Conservation (phyloP, 805 yeast species). For the Kuraishia floccosa region DNA sequence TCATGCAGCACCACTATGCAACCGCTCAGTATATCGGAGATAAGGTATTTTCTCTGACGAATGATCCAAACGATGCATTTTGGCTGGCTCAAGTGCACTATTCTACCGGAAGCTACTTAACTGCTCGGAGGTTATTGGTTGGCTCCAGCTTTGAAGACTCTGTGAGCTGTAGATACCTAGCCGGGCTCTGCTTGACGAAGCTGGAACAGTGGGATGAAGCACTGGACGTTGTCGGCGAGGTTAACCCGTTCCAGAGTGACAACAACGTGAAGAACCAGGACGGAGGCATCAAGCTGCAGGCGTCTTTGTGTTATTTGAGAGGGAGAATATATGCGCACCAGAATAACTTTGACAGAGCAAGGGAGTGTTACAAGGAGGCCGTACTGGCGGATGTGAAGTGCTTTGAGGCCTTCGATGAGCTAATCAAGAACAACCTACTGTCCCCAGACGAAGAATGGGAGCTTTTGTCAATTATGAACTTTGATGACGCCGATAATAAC, state of each 20-base stretch:
- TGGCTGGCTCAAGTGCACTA: slow-evolving; percentile 92
- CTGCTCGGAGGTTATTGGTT: slow-evolving; percentile 65
- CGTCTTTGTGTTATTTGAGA: slow-evolving; percentile 76
- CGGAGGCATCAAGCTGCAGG: slow-evolving; percentile 80
- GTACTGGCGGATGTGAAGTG: slow-evolving; percentile 82
- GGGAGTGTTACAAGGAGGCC: slow-evolving; percentile 80
- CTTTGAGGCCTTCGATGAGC: slow-evolving; percentile 81
- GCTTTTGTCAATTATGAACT: slow-evolving; percentile 49
- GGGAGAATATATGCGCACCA: slow-evolving; percentile 78
- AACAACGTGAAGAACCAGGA: slow-evolving; percentile 36
- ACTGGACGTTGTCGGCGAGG: slow-evolving; percentile 71
- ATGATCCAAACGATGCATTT: slow-evolving; percentile 87
- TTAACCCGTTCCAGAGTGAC: slow-evolving; percentile 51
- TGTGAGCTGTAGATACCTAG: slow-evolving; percentile 71
- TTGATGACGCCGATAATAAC: slow-evolving; percentile 67
- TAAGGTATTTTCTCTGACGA: slow-evolving; percentile 72
- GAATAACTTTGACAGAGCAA: slow-evolving; percentile 77
- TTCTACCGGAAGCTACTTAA: slow-evolving; percentile 59
- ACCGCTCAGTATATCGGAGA: slow-evolving; percentile 92
- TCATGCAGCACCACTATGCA: slow-evolving; percentile 80
- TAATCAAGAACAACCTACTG: slow-evolving; percentile 59
- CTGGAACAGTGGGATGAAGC: slow-evolving; percentile 83
- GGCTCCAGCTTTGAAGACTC: slow-evolving; percentile 45
- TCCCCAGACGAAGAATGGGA: slow-evolving; percentile 87
- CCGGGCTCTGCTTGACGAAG: slow-evolving; percentile 63